These are phyloP conservation scores for Colletotrichum filicis DNA, from an alignment of 2,329 filamentous ascomycete genomes.

Conservation along the genomic window DNA sequence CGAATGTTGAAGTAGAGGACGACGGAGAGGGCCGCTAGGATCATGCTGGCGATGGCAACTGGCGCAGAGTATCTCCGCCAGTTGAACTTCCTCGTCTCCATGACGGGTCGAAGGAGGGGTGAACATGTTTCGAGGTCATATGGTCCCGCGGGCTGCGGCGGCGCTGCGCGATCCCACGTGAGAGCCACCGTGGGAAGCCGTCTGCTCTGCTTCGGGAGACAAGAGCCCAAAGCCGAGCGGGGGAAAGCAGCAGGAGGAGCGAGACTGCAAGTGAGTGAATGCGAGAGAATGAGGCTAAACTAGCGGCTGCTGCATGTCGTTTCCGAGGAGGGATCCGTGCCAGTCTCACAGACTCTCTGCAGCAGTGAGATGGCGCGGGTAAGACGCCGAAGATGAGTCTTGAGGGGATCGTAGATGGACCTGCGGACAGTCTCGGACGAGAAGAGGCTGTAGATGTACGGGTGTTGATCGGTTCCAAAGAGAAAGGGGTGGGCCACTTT, in stretches of 20 bases:
- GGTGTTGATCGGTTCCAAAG: neutral
- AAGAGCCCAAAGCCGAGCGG: constrained; percentile 25
- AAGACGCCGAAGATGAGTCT: constrained; percentile 30
- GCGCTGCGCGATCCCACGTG: constrained; percentile 29
- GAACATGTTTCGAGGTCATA: constrained; percentile 31
- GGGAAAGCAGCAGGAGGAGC: constrained; percentile 3
- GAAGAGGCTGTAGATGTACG: neutral
- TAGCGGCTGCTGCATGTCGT: constrained; percentile 31
- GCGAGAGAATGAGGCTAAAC: constrained; percentile 22
- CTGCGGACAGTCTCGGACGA: neutral
- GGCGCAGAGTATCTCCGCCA: constrained; percentile 27
- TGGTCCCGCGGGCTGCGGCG: constrained; percentile 24
- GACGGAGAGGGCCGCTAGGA: constrained; percentile 27
- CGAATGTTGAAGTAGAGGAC: constrained; percentile 30
- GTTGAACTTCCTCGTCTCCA: constrained; percentile 25
- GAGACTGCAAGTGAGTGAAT: neutral
- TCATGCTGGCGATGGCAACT: constrained; percentile 30
- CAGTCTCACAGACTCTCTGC: constrained; percentile 32
- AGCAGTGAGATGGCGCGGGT: constrained; percentile 10
- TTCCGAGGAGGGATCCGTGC: constrained; percentile 34
- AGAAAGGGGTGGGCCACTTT: neutral
- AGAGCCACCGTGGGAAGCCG: constrained; percentile 19
- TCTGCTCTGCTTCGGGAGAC: constrained; percentile 1
- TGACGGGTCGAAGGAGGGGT: constrained; percentile 15
- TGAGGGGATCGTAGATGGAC: constrained; percentile 4